Evolutionary conservation across 352 stramenopile species (phyloP).

Genomic region (Phytophthora fragariae): DNA sequence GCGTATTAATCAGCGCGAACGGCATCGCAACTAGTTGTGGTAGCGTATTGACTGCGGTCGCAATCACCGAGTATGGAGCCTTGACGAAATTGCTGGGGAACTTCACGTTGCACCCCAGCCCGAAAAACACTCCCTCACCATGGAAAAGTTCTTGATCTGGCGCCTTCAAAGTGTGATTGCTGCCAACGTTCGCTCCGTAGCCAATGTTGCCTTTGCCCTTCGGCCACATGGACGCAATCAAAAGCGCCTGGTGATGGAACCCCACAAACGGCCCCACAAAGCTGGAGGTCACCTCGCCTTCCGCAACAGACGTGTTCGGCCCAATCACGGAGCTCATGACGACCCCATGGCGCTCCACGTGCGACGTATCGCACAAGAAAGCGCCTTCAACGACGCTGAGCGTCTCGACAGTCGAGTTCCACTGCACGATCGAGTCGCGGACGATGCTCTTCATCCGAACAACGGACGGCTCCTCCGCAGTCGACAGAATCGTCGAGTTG

Average conservation of each 20-base stretch:
- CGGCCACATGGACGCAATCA: constrained; percentile 94
- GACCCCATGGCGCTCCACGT: constrained; percentile 84
- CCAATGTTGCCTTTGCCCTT: constrained; percentile 94
- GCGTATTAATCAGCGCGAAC: constrained; percentile 80
- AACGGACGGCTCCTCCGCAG: constrained; percentile 45
- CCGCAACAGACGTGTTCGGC: constrained; percentile 85
- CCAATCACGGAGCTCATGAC: constrained; percentile 90
- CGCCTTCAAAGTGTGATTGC: constrained; percentile 96
- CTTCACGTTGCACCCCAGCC: constrained; percentile 94
- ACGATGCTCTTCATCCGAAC: constrained; percentile 73
- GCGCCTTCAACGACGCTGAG: constrained; percentile 70
- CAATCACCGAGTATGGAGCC: constrained; percentile 95
- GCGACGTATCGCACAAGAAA: constrained; percentile 82
- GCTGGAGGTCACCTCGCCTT: constrained; percentile 92
- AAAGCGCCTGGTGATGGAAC: constrained; percentile 94
- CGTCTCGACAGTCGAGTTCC: constrained; percentile 68
- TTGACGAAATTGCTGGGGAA: constrained; percentile 94
- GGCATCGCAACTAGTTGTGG: constrained; percentile 89
- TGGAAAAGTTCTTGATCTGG: constrained; percentile 91
- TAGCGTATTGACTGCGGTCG: constrained; percentile 91
- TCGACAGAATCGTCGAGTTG: constrained; percentile 77
- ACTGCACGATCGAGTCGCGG: constrained; percentile 73
- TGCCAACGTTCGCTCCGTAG: constrained; percentile 96
- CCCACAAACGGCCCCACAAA: constrained; percentile 95
- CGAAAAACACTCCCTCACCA: constrained; percentile 97